Evolutionary conservation across 164 flowering plant genomes (phyloP), one percentile per base, ranked within the genome.

Genomic region (Chimonanthus praecox): DNA sequence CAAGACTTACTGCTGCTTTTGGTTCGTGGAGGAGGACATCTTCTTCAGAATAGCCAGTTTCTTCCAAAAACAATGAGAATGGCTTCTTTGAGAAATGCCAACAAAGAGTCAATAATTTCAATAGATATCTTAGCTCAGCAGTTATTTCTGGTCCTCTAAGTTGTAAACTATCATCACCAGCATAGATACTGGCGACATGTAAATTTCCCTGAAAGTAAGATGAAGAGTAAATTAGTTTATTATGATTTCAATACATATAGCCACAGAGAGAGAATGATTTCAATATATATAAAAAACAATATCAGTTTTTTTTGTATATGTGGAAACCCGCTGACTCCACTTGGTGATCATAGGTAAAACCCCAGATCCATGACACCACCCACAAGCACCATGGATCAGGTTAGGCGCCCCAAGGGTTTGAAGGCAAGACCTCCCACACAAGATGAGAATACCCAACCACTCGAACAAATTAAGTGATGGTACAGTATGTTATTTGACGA

Each of bases 11-110:
- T 74, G 96, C 99, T 67, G 99, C 98, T 85, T 93, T 93, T 20
- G 99, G 98, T 83, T 95, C 97, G 72, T 93, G 99, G 77, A 93
- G 85, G 48, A 95, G 94, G 73, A 95, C 97, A 80, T 88, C 78
- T 73, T 88, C 94, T 77, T 78, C 76, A 58, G 91, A 82, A 82
- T 82, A 90, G 16, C 97, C 98, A 48, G 94, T 93, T 82, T 95
- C 99, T 82, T 90, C 85, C 66, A 95, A 78, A 84, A 95, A 95
- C 61, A 88, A 62, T 0, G 88, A 88, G 60, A 95, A 95, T 10
- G 99, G 90, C 70, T 95, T 95, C 72, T 95, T 95, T 9, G 99
- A 95, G 78, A 95, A 95, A 79, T 95, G 99, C 97, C 96, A 93
- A 74, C 99, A 95, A 71, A 90, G 88, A 2, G 92, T 92, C 84